Conservation (phyloP, 805 yeast genomes). For the Starmerella etchellsii region DNA sequence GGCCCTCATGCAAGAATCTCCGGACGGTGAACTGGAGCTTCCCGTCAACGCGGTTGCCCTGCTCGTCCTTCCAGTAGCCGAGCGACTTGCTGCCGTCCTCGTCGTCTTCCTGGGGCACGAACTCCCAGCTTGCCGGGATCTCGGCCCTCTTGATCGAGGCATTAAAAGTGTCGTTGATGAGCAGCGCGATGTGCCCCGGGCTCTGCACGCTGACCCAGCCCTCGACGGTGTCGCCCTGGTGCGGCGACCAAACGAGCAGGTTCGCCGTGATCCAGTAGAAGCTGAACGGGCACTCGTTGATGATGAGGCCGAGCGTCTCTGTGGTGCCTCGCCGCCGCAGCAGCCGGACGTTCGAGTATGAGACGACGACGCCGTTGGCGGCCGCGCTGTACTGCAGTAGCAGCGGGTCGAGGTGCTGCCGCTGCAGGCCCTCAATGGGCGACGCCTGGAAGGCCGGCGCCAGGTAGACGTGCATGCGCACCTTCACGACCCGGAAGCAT, state of each 20-base stretch:
- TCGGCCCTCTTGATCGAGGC: conserved; percentile 76
- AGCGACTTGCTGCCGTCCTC: conserved; percentile 36
- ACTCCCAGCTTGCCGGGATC: conserved; percentile 79
- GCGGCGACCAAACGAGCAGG: conserved; percentile 79
- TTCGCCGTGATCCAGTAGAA: conserved; percentile 80
- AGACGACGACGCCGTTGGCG: conserved; percentile 71
- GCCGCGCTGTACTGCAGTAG: conserved; percentile 67
- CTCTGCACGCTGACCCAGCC: conserved; percentile 87
- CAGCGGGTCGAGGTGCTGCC: conserved; percentile 82
- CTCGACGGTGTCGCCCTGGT: conserved; percentile 71
- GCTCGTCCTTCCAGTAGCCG: conserved; percentile 80
- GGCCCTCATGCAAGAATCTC: conserved; percentile 49
- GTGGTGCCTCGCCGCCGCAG: conserved; percentile 33
- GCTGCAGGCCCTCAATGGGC: conserved; percentile 67
- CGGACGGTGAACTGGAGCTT: conserved; percentile 66
- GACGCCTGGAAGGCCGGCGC: conserved; percentile 66
- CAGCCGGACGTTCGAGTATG: conserved; percentile 55
- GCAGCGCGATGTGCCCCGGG: conserved; percentile 84
- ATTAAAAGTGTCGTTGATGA: conserved; percentile 86
- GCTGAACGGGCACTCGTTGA: conserved; percentile 74
- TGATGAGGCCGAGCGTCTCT: conserved; percentile 46
- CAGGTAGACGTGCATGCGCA: conserved; percentile 63
- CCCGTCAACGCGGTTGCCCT: conserved; percentile 67
- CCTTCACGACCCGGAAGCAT: conserved; percentile 52
- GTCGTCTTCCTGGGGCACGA: conserved; percentile 57